phyloP scores from a whole-genome alignment of 106 monocot genomes.

The Dendrobium officinale region DNA sequence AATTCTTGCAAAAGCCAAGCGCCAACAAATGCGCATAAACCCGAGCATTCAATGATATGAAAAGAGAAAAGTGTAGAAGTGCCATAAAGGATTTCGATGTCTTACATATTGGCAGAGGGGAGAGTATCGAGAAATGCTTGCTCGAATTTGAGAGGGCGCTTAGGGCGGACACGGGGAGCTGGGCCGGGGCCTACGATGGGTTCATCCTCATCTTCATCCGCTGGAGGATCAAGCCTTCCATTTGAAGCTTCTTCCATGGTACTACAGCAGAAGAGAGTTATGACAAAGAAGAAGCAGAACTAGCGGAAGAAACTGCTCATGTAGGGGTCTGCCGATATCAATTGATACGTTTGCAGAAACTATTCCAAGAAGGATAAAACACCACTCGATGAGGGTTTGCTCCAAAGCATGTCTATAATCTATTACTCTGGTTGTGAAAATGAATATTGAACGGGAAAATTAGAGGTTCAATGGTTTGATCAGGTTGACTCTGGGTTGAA shows the following conservation, averaged over 20 bases:
- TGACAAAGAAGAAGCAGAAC: too few relatives aligned
- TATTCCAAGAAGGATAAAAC: too few relatives aligned
- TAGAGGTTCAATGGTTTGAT: too few relatives aligned
- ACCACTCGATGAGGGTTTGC: too few relatives aligned
- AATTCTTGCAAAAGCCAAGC: background rate
- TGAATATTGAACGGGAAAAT: too few relatives aligned
- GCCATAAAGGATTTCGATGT: background rate
- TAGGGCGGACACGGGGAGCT: constrained; percentile 36
- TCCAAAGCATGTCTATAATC: too few relatives aligned
- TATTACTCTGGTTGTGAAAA: too few relatives aligned
- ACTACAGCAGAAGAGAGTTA: too few relatives aligned
- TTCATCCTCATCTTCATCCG: constrained; percentile 28
- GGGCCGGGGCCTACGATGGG: constrained; percentile 72
- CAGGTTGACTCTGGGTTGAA: too few relatives aligned
- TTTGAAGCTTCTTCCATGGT: constrained; percentile 22
- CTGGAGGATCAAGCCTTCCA: constrained; percentile 10
- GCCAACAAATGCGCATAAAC: background rate
- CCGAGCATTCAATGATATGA: background rate
- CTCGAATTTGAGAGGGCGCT: constrained; percentile 97
- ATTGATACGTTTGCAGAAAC: too few relatives aligned
- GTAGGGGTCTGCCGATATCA: too few relatives aligned
- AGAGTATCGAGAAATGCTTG: constrained; percentile 87
- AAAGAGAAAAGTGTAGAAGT: background rate
- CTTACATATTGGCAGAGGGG: constrained; percentile 86
- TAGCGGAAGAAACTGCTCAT: too few relatives aligned